Evolutionary conservation across 129 eudicot species (phyloP).

Genomic region (Logfia minima): DNA sequence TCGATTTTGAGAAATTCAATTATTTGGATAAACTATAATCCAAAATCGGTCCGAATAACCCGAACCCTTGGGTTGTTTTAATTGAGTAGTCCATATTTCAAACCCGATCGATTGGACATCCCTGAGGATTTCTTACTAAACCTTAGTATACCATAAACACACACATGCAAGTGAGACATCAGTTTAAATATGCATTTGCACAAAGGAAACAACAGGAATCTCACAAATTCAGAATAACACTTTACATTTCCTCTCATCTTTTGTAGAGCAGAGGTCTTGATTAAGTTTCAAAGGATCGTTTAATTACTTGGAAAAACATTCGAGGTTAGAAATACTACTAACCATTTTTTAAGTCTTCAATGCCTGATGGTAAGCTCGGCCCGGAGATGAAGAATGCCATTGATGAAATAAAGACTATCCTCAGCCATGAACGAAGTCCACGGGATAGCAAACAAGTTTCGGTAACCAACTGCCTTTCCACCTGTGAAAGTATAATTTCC

Average conservation of each 20-base stretch:
- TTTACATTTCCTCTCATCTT: constrained; percentile 26
- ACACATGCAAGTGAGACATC: too few relatives aligned
- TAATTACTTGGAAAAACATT: constrained; percentile 1
- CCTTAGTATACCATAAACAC: too few relatives aligned
- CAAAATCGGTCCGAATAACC: too few relatives aligned
- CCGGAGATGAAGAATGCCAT: constrained; percentile 67
- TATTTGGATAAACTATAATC: too few relatives aligned
- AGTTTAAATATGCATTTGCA: not conserved
- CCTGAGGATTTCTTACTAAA: too few relatives aligned
- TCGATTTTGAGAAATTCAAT: too few relatives aligned
- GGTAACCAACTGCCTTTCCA: constrained; percentile 83
- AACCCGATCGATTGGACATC: too few relatives aligned
- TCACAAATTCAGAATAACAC: not conserved
- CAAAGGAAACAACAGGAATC: constrained; percentile 15
- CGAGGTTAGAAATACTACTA: constrained; percentile 4
- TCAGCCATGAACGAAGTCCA: constrained; percentile 82
- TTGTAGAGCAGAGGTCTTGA: not conserved
- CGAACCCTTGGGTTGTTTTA: too few relatives aligned
- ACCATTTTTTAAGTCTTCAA: constrained; percentile 31
- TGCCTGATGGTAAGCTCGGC: constrained; percentile 76
- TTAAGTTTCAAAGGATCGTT: constrained; percentile 7
- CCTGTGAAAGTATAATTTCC: constrained; percentile 80
- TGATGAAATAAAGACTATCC: constrained; percentile 60
- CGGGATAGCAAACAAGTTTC: constrained; percentile 65
- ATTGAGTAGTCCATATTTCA: too few relatives aligned